Evolutionary conservation across 2,329 filamentous ascomycete species (phyloP).

Genomic region (Fusarium siculi): DNA sequence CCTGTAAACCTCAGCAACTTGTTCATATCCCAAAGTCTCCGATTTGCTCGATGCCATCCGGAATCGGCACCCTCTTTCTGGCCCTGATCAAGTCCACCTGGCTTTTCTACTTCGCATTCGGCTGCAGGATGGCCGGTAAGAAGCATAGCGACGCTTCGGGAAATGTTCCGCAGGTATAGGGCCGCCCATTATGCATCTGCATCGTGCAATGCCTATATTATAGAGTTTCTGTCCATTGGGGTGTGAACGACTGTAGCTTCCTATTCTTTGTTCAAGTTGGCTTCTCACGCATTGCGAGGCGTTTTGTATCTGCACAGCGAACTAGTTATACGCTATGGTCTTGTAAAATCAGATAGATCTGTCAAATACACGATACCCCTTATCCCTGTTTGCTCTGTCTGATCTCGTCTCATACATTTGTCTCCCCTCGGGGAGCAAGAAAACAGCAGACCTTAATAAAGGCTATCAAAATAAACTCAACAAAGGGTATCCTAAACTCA

Average conservation of each 20-base stretch:
- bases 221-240: background rate
- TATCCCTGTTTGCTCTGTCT: background rate
- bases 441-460: too few species aligned
- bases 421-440: background rate
- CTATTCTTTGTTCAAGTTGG: background rate
- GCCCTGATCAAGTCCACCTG: background rate
- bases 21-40: slow-evolving; percentile 2
- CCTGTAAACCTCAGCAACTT: background rate
- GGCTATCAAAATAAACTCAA: too few species aligned
- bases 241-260: background rate
- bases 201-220: background rate
- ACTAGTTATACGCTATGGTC: slow-evolving; percentile 2
- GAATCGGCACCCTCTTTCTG: background rate
- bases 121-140: background rate
- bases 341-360: slow-evolving; percentile 10
- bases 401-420: background rate
- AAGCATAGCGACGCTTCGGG: slow-evolving; percentile 7
- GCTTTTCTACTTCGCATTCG: background rate
- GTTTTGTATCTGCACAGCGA: slow-evolving; percentile 12
- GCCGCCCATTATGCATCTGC: background rate
- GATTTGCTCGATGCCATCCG: slow-evolving; percentile 17
- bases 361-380: slow-evolving; percentile 7
- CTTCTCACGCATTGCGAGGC: slow-evolving; percentile 30
- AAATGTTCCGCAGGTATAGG: background rate
- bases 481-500: too few species aligned